A percentile compares a stretch with the other conserved stretches of the same genome.
Conservation (phyloP, 805 yeast genomes). For the Tetrapisispora pingtungensis region DNA sequence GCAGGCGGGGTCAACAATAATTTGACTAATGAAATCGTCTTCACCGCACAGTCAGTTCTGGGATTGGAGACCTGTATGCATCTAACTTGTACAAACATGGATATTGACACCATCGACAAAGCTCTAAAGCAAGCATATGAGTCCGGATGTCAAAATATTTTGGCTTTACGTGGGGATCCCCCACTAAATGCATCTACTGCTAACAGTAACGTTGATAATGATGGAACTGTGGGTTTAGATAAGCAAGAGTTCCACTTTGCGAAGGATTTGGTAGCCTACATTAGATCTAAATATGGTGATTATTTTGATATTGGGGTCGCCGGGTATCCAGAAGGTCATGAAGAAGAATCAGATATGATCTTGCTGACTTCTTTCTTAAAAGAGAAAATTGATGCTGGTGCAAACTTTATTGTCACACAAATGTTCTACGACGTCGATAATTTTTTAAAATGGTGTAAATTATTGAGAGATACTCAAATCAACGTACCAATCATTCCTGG, state of each 20-base stretch:
- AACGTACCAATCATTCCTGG: slow-evolving; percentile 90
- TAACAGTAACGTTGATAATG: no score
- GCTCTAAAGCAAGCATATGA: slow-evolving; percentile 79
- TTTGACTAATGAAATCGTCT: slow-evolving; percentile 70
- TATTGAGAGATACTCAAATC: slow-evolving; percentile 62
- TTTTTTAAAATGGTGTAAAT: slow-evolving; percentile 72
- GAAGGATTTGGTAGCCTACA: slow-evolving; percentile 71
- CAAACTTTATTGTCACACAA: slow-evolving; percentile 87
- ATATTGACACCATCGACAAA: slow-evolving; percentile 63
- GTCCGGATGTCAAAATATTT: slow-evolving; percentile 89
- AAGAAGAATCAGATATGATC: slow-evolving; percentile 56
- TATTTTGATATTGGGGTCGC: slow-evolving; percentile 95
- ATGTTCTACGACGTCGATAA: slow-evolving; percentile 92
- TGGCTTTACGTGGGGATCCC: slow-evolving; percentile 94
- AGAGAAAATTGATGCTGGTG: slow-evolving; percentile 90
- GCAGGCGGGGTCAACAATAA: slow-evolving; percentile 75
- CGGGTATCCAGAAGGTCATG: slow-evolving; percentile 95
- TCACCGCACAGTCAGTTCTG: slow-evolving; percentile 78
- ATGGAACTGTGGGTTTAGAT: no score
- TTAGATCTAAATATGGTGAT: slow-evolving; percentile 67
- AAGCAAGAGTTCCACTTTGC: slow-evolving; percentile 75
- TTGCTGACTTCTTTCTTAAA: slow-evolving; percentile 52
- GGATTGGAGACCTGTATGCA: slow-evolving; percentile 98
- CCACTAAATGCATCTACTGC: no score
- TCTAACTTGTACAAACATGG: slow-evolving; percentile 94